Conservation (phyloP, 805 yeast species). For the Yarrowia keelungensis region DNA sequence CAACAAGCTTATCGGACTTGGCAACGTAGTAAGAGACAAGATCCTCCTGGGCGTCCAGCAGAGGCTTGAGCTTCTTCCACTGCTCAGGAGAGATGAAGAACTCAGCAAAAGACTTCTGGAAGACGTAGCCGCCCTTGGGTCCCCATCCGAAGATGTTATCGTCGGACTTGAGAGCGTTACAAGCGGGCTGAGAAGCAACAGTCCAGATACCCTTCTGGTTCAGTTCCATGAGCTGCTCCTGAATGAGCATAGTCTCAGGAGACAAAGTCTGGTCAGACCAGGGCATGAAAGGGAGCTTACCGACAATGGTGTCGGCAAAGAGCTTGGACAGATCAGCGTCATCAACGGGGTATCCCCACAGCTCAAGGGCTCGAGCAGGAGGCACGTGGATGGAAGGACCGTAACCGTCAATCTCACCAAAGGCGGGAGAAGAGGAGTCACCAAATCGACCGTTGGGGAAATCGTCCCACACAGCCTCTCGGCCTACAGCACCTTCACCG, state of each 20-base stretch:
- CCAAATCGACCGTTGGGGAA: slow-evolving; percentile 96
- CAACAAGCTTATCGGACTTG: slow-evolving; percentile 59
- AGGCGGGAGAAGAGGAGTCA: slow-evolving; percentile 94
- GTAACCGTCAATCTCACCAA: slow-evolving; percentile 97
- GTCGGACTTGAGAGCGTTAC: slow-evolving; percentile 75
- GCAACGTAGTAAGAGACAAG: slow-evolving; percentile 78
- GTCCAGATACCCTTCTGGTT: slow-evolving; percentile 82
- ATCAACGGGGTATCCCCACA: slow-evolving; percentile 81
- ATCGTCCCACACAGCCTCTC: slow-evolving; percentile 97
- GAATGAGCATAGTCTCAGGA: slow-evolving; percentile 90
- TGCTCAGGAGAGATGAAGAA: slow-evolving; percentile 75
- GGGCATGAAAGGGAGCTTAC: slow-evolving; percentile 79
- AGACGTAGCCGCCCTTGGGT: slow-evolving; percentile 83
- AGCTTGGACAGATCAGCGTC: slow-evolving; percentile 66
- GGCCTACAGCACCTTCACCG: slow-evolving; percentile 83
- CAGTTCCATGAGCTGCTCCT: slow-evolving; percentile 83
- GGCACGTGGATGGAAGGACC: slow-evolving; percentile 88
- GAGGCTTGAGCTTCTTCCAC: slow-evolving; percentile 68
- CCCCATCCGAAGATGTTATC: slow-evolving; percentile 98
- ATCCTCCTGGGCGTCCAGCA: slow-evolving; percentile 55
- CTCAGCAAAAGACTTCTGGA: slow-evolving; percentile 94
- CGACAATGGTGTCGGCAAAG: slow-evolving; percentile 75
- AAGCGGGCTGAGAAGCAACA: slow-evolving; percentile 94
- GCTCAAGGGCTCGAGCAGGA: slow-evolving; percentile 66
- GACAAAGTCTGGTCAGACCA: slow-evolving; percentile 89